These are phyloP conservation scores for Lactuca sativa DNA, from an alignment of 129 eudicot genomes.

Conservation along the genomic window DNA sequence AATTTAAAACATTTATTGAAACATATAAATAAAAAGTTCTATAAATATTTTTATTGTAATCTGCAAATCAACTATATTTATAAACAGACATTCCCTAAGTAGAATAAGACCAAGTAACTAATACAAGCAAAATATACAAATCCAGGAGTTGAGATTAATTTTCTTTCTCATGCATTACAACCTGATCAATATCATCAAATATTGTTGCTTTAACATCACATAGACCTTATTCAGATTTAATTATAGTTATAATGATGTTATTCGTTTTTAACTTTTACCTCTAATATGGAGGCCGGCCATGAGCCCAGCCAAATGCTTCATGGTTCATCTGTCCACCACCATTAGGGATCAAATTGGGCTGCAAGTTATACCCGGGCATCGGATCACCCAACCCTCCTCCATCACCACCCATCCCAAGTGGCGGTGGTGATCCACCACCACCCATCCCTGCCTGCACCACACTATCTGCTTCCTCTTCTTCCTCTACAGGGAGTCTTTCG, in stretches of 20 bases:
- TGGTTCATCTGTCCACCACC: slow-evolving; percentile 64
- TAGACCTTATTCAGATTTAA: slow-evolving; percentile 26
- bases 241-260: neutral
- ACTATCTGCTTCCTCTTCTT: slow-evolving; percentile 53
- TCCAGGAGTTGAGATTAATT: slow-evolving; percentile 3
- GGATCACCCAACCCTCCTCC: slow-evolving; percentile 45
- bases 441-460: slow-evolving; percentile 37
- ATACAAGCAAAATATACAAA: slow-evolving; percentile 28
- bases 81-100: neutral
- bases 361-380: slow-evolving; percentile 44
- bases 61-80: neutral
- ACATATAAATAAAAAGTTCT: no score
- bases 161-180: slow-evolving; percentile 14
- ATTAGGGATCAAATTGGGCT: slow-evolving; percentile 51
- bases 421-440: slow-evolving; percentile 35
- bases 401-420: slow-evolving; percentile 31
- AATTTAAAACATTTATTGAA: no score
- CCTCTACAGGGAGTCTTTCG: slow-evolving; percentile 64
- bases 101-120: slow-evolving; percentile 7
- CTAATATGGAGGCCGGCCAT: slow-evolving; percentile 50
- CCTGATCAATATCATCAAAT: slow-evolving; percentile 13
- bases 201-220: slow-evolving; percentile 23
- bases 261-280: slow-evolving; percentile 21
- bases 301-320: slow-evolving; percentile 75
- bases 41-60: neutral